Evolutionary conservation across 139 green algal genomes (phyloP), one percentile per base, ranked within the genome.

Genomic region (Volvox africanus): DNA sequence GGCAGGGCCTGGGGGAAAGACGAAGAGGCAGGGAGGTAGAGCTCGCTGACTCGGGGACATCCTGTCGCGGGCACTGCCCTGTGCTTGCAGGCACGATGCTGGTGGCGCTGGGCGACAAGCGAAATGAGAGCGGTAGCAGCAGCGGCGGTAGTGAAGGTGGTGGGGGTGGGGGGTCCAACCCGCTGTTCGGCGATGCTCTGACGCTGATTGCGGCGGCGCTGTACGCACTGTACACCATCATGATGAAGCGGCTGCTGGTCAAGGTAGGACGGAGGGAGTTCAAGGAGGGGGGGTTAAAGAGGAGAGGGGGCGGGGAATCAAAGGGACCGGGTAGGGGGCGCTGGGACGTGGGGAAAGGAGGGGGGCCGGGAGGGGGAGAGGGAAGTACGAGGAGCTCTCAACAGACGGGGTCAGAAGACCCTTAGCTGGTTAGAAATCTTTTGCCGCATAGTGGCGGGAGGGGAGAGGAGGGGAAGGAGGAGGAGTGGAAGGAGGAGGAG

Each of bases 161-260:
- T 12, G 75, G 80, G 2, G 61, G 76, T n/a, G 84, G 83, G 35
- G 81, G 85, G 37, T 28, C 37, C 17, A 33, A 33, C 5, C 81
- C 87, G 69, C 71, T 91, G 73, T 32, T 87, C 13, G 98, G 98
- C 11, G 98, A 99, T 89, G 16, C 96, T 55, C 93, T 99, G 65
- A 95, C 92, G 50, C 93, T 99, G 12, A 30, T 96, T 55, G 97
- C 96, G 19, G 95, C 97, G 1, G 77, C 95, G 9, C 91, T 98
- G 28, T 99, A 99, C 91, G 98, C 94, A 3, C 24, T 61, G 22
- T 99, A 99, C 95, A 99, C 98, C 0, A 92, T 98, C 16, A 82
- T 97, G 19, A 93, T 99, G 76, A 85, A 93, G 0, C 90, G 90
- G 2, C 44, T 86, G 75, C 76, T 91, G 76, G 61, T 86, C 76